These are phyloP conservation scores for Solanum neorickii DNA, from an alignment of 257 asterid species.

Conservation along the genomic window DNA sequence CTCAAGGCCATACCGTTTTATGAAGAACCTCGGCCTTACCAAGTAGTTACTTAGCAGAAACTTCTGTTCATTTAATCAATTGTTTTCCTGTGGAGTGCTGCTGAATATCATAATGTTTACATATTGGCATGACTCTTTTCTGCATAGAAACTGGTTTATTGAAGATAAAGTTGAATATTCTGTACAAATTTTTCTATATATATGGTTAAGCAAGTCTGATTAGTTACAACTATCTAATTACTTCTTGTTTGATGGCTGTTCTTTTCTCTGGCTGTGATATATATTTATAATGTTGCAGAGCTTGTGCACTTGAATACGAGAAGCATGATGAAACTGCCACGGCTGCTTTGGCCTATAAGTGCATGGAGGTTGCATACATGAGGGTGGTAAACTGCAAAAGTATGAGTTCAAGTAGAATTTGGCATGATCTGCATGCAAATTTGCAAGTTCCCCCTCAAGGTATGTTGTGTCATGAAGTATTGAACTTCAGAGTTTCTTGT, in stretches of 20 bases:
- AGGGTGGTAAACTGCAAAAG: conserved; percentile 66
- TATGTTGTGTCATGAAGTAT: conserved; percentile 6
- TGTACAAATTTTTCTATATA: background rate
- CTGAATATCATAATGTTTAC: background rate
- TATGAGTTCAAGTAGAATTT: conserved; percentile 32
- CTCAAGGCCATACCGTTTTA: background rate
- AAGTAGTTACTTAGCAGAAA: background rate
- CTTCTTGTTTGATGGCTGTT: background rate
- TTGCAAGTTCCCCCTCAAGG: conserved; percentile 72
- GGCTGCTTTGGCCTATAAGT: conserved; percentile 85
- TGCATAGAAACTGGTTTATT: background rate
- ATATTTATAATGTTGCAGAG: conserved; percentile 37
- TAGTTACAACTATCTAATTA: background rate
- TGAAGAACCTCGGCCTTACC: background rate
- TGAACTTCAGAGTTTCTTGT: background rate
- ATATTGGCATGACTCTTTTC: background rate
- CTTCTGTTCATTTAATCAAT: background rate
- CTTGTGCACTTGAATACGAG: conserved; percentile 66
- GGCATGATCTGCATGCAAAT: conserved; percentile 62
- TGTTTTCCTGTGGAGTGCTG: background rate
- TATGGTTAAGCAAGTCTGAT: background rate
- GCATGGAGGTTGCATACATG: conserved; percentile 84
- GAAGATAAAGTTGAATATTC: background rate
- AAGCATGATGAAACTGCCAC: conserved; percentile 61
- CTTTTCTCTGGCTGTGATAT: conserved; percentile 10